Evolutionary conservation across 1,139 yeast genomes (phyloP).

Genomic region (Hanseniaspora gamundiae): DNA sequence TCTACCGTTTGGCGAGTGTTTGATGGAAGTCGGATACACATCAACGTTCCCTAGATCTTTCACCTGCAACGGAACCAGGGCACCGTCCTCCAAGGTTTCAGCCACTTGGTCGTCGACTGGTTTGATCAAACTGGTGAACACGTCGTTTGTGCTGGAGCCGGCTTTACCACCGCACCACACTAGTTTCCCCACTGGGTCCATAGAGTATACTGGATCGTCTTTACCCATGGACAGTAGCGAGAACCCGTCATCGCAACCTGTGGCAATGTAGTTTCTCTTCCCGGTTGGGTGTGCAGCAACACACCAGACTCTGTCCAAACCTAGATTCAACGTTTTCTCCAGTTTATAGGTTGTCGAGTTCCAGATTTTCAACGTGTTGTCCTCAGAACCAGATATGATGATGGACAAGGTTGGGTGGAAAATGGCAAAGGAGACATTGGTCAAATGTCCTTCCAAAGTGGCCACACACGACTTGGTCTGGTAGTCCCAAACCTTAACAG

Average conservation of each 20-base stretch:
- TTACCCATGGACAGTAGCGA: slow-evolving; percentile 80
- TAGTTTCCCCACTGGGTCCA: slow-evolving; percentile 87
- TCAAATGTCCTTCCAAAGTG: slow-evolving; percentile 81
- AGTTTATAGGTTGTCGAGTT: slow-evolving; percentile 68
- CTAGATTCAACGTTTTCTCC: slow-evolving; percentile 82
- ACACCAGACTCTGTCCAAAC: slow-evolving; percentile 97
- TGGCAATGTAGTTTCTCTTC: slow-evolving; percentile 55
- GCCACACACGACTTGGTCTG: slow-evolving; percentile 96
- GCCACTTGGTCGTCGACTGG: slow-evolving; percentile 33
- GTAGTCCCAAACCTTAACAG: slow-evolving; percentile 91
- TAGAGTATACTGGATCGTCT: slow-evolving; percentile 86
- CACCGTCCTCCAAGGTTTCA: slow-evolving; percentile 45
- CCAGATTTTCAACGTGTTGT: slow-evolving; percentile 71
- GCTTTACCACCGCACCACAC: slow-evolving; percentile 70
- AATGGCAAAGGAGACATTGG: slow-evolving; percentile 91
- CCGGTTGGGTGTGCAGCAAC: slow-evolving; percentile 59
- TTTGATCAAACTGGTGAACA: slow-evolving; percentile 71
- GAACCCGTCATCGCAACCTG: slow-evolving; percentile 93
- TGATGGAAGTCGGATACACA: slow-evolving; percentile 75
- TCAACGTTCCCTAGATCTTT: slow-evolving; percentile 90
- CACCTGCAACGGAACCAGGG: slow-evolving; percentile 56
- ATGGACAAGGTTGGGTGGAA: slow-evolving; percentile 95
- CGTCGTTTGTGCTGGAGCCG: slow-evolving; percentile 45
- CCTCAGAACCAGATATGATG: slow-evolving; percentile 74
- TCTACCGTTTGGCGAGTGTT: slow-evolving; percentile 94